These are phyloP conservation scores for Boletus fagicola DNA, from an alignment of 768 basidiomycete genomes.

Conservation along the genomic window DNA sequence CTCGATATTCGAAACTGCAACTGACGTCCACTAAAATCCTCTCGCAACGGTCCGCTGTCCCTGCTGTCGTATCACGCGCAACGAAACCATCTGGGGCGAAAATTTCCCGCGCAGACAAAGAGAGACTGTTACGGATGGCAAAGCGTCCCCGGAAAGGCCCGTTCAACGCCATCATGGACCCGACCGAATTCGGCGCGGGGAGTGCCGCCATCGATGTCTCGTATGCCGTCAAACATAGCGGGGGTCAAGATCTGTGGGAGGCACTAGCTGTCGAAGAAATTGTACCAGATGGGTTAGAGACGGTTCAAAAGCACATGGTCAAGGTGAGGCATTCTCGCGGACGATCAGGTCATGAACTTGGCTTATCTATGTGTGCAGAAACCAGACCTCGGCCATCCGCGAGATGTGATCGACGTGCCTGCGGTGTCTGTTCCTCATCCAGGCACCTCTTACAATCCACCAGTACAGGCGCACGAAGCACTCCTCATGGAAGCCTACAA, in stretches of 20 bases:
- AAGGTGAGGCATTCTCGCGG: constrained; percentile 44
- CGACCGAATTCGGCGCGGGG: constrained; percentile 63
- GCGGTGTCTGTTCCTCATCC: constrained; percentile 72
- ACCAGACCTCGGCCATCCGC: constrained; percentile 46
- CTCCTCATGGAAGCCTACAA: constrained; percentile 67
- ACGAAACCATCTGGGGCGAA: constrained; percentile 30
- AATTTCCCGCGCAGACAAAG: constrained; percentile 69
- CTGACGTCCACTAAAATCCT: constrained; percentile 79
- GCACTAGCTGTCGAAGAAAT: constrained; percentile 34
- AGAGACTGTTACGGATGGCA: constrained; percentile 70
- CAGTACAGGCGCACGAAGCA: constrained; percentile 65
- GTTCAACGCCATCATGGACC: constrained; percentile 68
- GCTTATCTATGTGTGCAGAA: constrained; percentile 35
- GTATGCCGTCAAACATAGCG: constrained; percentile 66
- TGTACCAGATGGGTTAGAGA: constrained; percentile 41
- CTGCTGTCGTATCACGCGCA: constrained; percentile 69
- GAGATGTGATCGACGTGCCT: constrained; percentile 55
- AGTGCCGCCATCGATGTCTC: constrained; percentile 62
- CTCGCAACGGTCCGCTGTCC: constrained; percentile 81
- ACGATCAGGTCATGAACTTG: not conserved
- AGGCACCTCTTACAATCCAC: constrained; percentile 90
- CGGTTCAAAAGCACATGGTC: constrained; percentile 39
- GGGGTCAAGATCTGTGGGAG: constrained; percentile 65
- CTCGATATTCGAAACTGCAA: constrained; percentile 50
- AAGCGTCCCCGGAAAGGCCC: constrained; percentile 71